Evolutionary conservation across 345 rosid genomes (phyloP).

Genomic region (Populus nigra): DNA sequence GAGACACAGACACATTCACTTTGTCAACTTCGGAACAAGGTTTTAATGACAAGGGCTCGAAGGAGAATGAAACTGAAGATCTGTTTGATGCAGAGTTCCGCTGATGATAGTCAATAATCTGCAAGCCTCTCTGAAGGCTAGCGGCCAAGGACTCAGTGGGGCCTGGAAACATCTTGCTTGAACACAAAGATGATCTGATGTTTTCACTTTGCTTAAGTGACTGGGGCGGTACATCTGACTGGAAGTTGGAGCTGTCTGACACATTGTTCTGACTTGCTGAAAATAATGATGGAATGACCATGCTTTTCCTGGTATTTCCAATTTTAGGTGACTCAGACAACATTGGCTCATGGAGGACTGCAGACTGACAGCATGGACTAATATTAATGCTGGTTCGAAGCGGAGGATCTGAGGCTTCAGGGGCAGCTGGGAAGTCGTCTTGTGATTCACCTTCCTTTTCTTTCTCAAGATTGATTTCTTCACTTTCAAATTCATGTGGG

Average conservation of each 20-base stretch:
- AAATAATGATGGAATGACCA: slow-evolving; percentile 46
- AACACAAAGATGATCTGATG: slow-evolving; percentile 62
- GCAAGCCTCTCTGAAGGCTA: slow-evolving; percentile 89
- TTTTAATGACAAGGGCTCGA: slow-evolving; percentile 67
- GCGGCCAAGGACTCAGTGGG: slow-evolving; percentile 85
- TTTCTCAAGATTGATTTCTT: slow-evolving; percentile 41
- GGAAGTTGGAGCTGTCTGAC: slow-evolving; percentile 40
- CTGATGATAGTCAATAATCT: slow-evolving; percentile 72
- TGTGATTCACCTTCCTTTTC: slow-evolving; percentile 26
- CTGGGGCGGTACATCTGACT: slow-evolving; percentile 24
- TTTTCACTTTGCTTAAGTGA: slow-evolving; percentile 52
- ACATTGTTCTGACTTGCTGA: slow-evolving; percentile 49
- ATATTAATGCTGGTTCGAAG: slow-evolving; percentile 55
- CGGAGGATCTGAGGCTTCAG: slow-evolving; percentile 34
- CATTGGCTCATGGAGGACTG: slow-evolving; percentile 68
- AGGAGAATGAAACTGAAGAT: slow-evolving; percentile 71
- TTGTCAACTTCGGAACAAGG: slow-evolving; percentile 57
- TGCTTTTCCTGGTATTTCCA: slow-evolving; percentile 66
- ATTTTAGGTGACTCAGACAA: slow-evolving; percentile 89
- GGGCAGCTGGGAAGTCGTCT: slow-evolving; percentile 21
- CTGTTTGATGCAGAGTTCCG: slow-evolving; percentile 48
- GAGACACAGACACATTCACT: slow-evolving; percentile 43
- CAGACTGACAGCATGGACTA: slow-evolving; percentile 49
- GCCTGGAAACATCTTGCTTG: slow-evolving; percentile 66
- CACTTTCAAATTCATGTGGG: slow-evolving; percentile 47